Conservation (phyloP, 495 filamentous ascomycete genomes). For the Parmelia sp. region DNA sequence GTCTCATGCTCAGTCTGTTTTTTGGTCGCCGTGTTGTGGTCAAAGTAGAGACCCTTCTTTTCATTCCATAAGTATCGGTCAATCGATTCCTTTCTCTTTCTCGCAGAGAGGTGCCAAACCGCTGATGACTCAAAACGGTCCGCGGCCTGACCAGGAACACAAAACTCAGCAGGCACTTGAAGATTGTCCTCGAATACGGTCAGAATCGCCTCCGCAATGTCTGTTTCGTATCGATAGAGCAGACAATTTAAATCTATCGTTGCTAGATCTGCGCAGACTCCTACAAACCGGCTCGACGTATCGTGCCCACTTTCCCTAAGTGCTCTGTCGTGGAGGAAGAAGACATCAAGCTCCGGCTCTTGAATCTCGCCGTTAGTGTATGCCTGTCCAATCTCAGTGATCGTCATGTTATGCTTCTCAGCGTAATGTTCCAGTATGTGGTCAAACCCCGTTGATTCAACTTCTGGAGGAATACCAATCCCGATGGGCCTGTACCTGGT, state of each 20-base stretch:
- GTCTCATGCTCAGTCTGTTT: constrained; percentile 73
- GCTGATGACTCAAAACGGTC: constrained; percentile 70
- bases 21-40: constrained; percentile 81
- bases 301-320: constrained; percentile 97
- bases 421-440: constrained; percentile 84
- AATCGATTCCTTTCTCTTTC: constrained; percentile 69
- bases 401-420: constrained; percentile 71
- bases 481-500: constrained; percentile 78
- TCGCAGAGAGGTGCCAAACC: constrained; percentile 79
- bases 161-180: constrained; percentile 71
- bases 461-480: constrained; percentile 89
- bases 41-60: constrained; percentile 88
- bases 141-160: constrained; percentile 48
- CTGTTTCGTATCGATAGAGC: constrained; percentile 91
- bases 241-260: constrained; percentile 92
- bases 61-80: constrained; percentile 90
- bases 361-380: constrained; percentile 73
- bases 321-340: constrained; percentile 90
- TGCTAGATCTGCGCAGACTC: constrained; percentile 77
- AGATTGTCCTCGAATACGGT: constrained; percentile 74
- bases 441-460: constrained; percentile 78
- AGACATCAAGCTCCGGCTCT: constrained; percentile 87
- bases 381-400: constrained; percentile 73
- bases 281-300: constrained; percentile 86
- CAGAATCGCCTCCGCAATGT: constrained; percentile 79